A percentile compares a stretch with the other conserved stretches of the same genome.
Conservation (phyloP, 2,329 filamentous ascomycete species). For the Berkeleyomyces rouxiae region DNA sequence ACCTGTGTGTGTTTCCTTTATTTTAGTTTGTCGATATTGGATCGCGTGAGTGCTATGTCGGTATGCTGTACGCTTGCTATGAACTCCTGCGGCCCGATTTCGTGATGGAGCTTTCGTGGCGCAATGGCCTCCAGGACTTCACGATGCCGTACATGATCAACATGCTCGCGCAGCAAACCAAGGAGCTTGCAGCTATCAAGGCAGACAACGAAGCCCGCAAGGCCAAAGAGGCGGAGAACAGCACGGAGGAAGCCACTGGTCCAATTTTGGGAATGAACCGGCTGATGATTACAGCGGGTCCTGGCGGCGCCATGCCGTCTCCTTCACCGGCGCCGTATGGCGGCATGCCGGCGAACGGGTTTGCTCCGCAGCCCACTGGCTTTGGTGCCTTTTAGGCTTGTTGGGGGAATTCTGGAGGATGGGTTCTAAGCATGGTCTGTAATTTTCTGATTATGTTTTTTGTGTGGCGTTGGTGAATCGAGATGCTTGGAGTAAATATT, state of each 20-base stretch:
- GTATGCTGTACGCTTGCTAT: conserved; percentile 97
- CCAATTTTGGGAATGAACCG: conserved; percentile 80
- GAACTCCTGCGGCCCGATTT: conserved; percentile 87
- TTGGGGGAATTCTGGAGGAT: not conserved
- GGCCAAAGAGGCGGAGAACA: conserved; percentile 48
- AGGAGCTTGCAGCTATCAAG: conserved; percentile 69
- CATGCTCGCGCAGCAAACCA: conserved; percentile 78
- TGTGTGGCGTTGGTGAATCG: conserved; percentile 7
- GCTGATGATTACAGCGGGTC: conserved; percentile 91
- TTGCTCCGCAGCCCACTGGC: conserved; percentile 75
- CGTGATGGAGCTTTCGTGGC: conserved; percentile 94
- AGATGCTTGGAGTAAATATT: not conserved
- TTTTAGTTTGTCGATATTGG: conserved; percentile 93
- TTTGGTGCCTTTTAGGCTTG: conserved; percentile 38
- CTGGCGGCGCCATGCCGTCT: conserved; percentile 31
- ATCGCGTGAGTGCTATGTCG: conserved; percentile 98
- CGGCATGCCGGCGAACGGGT: conserved; percentile 61
- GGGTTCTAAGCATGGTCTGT: conserved; percentile 3
- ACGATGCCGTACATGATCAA: conserved; percentile 99
- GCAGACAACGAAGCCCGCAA: conserved; percentile 95
- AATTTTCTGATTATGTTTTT: conserved; percentile 7
- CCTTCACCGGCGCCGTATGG: conserved; percentile 47
- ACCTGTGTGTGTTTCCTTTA: conserved; percentile 20
- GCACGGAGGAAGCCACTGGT: conserved; percentile 83
- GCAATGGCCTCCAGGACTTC: conserved; percentile 83